Evolutionary conservation across 2,329 filamentous ascomycete species (phyloP).

Genomic region (Cladosporium sp.): DNA sequence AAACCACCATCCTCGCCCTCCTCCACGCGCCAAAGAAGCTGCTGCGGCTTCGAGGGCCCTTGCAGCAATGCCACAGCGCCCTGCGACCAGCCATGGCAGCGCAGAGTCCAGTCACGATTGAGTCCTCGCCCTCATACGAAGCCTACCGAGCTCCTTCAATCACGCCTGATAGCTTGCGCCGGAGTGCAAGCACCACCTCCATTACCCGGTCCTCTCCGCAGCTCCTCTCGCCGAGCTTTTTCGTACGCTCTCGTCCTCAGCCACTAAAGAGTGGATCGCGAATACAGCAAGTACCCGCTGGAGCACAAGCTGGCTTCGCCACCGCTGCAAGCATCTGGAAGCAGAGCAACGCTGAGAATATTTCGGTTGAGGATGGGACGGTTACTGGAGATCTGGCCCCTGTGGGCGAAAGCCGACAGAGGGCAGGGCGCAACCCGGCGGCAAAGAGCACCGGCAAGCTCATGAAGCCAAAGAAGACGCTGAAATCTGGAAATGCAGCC

Average conservation of each 20-base stretch:
- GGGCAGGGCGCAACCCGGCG: neutral
- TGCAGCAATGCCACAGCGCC: slow-evolving; percentile 14
- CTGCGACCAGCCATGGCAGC: slow-evolving; percentile 17
- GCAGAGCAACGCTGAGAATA: neutral
- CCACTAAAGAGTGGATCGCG: slow-evolving; percentile 13
- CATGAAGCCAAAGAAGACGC: slow-evolving; percentile 9
- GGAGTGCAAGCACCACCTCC: neutral
- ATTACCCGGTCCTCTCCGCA: neutral
- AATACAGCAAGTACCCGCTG: slow-evolving; percentile 12
- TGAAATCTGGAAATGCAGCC: neutral
- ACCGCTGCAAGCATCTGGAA: slow-evolving; percentile 16
- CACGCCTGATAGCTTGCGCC: slow-evolving; percentile 17
- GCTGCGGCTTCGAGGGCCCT: slow-evolving; percentile 5
- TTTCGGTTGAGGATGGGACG: neutral
- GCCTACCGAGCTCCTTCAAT: slow-evolving; percentile 17
- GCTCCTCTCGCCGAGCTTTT: slow-evolving; percentile 5
- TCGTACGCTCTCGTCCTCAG: slow-evolving; percentile 2
- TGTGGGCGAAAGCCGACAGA: neutral
- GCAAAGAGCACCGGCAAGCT: slow-evolving; percentile 12
- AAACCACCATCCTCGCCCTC: neutral
- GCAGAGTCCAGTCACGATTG: slow-evolving; percentile 21
- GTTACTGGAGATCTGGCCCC: neutral
- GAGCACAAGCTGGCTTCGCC: slow-evolving; percentile 16
- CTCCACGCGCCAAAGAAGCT: slow-evolving; percentile 4
- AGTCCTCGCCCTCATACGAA: slow-evolving; percentile 20